These are phyloP conservation scores for Globisporangium spinosum DNA, from an alignment of 352 stramenopile species.

Conservation along the genomic window DNA sequence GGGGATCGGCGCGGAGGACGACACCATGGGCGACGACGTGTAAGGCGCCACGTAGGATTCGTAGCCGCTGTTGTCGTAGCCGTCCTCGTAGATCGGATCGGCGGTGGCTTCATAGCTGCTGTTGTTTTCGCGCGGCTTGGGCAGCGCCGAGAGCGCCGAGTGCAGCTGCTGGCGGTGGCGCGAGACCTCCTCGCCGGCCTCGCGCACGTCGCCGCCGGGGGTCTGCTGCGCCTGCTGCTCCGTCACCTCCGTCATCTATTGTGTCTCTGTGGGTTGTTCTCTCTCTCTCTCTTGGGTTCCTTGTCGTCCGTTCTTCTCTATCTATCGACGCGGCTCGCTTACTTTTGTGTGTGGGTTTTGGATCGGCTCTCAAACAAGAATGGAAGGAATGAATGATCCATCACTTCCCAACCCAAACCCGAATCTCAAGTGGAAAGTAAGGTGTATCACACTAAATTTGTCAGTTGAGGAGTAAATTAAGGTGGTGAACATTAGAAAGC, in stretches of 20 bases:
- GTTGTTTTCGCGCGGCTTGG: conserved; percentile 16
- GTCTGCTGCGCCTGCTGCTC: conserved; percentile 15
- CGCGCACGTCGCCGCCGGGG: conserved; percentile 20
- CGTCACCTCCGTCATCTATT: conserved; percentile 20
- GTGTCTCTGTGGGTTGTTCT: conserved; percentile 3
- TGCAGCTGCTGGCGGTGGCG: conserved; percentile 28
- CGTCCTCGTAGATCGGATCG: conserved; percentile 8
- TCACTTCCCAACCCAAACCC: conserved; percentile 1
- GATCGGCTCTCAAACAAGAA: not conserved
- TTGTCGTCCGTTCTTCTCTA: not conserved
- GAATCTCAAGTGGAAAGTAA: not conserved
- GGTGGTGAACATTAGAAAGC: not conserved
- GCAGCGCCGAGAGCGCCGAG: conserved; percentile 33
- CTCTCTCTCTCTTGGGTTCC: not conserved
- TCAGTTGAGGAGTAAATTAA: not conserved
- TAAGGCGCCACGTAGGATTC: conserved; percentile 17
- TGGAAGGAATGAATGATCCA: not conserved
- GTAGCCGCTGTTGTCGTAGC: conserved; percentile 18
- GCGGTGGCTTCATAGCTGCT: conserved; percentile 15
- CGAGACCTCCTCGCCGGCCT: conserved; percentile 21
- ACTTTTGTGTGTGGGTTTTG: not conserved
- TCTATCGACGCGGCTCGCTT: not conserved
- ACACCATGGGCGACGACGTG: conserved; percentile 9
- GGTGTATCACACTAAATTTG: not conserved
- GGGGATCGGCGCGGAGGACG: conserved; percentile 25